phyloP scores from a whole-genome alignment of 2,329 filamentous ascomycete species.

The Trichoderma breve region DNA sequence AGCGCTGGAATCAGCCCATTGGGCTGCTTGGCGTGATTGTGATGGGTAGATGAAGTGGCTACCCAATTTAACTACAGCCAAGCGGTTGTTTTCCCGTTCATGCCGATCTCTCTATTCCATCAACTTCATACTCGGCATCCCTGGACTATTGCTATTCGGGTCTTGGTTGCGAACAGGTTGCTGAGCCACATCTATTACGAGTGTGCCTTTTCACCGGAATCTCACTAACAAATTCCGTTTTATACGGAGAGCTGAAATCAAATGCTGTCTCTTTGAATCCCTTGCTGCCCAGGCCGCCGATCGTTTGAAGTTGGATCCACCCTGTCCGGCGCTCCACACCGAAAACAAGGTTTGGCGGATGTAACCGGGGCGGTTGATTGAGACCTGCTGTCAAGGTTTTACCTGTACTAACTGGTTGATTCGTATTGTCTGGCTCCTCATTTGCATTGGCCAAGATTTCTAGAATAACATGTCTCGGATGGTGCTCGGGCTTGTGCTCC shows the following conservation, averaged over 20 bases:
- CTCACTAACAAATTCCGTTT: background rate
- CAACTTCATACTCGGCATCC: background rate
- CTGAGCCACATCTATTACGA: background rate
- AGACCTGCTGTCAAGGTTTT: background rate
- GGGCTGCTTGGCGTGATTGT: background rate
- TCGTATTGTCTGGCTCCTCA: background rate
- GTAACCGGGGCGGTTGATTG: slow-evolving; percentile 11
- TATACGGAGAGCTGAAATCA: background rate
- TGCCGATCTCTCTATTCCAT: background rate
- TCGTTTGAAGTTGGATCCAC: slow-evolving; percentile 3
- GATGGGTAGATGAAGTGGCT: background rate
- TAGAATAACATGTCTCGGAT: background rate
- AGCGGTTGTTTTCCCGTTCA: background rate
- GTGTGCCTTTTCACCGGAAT: background rate
- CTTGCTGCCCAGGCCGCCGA: slow-evolving; percentile 2
- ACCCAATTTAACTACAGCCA: background rate
- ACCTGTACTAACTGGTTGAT: background rate
- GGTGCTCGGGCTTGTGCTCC: background rate
- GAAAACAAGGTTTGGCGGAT: slow-evolving; percentile 2
- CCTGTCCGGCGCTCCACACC: slow-evolving; percentile 8
- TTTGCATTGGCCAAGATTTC: background rate
- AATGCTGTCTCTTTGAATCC: background rate
- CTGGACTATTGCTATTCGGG: background rate
- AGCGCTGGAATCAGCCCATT: background rate
- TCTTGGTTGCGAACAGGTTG: background rate